phyloP scores from a whole-genome alignment of 441 rosid species.

The Corymbia citriodora region DNA sequence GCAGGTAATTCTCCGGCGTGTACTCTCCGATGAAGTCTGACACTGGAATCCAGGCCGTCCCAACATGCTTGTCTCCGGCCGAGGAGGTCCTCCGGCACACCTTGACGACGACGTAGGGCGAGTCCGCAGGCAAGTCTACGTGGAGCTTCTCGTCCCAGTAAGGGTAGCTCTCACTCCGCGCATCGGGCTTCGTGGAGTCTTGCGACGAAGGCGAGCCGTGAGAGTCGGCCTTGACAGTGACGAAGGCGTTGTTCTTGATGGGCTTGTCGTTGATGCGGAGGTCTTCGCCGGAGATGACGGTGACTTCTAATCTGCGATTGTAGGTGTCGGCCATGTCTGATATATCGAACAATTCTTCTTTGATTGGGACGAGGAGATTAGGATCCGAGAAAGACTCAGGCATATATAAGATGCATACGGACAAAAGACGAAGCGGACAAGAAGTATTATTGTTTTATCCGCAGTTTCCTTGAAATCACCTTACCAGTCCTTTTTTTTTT shows the following conservation, averaged over 20 bases:
- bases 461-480: accelerated
- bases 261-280: neutral
- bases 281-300: neutral
- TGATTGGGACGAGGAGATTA: neutral
- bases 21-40: slow-evolving; percentile 48
- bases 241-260: neutral
- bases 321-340: neutral
- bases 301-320: neutral
- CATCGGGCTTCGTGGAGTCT: neutral
- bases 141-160: slow-evolving; percentile 4
- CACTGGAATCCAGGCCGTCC: slow-evolving; percentile 33
- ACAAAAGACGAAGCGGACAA: neutral
- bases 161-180: neutral
- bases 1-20: slow-evolving; percentile 39
- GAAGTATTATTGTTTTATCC: neutral
- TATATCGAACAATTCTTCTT: neutral
- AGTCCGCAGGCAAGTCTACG: neutral
- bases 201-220: neutral
- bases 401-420: neutral
- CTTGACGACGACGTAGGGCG: neutral
- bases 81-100: neutral
- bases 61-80: slow-evolving; percentile 24
- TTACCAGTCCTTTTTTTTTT: accelerated
- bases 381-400: neutral
- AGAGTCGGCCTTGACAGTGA: neutral